Conservation (phyloP, 1,284 basidiomycete species). For the Vanrija sp. region DNA sequence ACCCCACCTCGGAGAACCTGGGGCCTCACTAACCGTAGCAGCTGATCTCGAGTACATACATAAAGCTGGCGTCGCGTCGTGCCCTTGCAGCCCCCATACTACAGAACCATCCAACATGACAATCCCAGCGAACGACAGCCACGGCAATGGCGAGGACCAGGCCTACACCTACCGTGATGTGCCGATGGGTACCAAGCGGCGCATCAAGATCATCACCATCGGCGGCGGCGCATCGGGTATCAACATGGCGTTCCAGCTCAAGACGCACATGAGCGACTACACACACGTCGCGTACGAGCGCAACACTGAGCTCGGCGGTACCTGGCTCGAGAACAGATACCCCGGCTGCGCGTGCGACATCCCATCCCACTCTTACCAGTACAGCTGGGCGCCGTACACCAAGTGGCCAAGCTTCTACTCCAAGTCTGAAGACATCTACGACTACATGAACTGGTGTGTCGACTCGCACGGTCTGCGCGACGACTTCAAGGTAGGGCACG, state of each 20-base stretch:
- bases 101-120: too few relatives aligned
- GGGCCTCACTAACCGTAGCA: too few relatives aligned
- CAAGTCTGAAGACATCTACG: constrained; percentile 24
- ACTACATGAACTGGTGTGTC: constrained; percentile 26
- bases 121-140: neutral
- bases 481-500: constrained; percentile 28
- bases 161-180: constrained; percentile 6
- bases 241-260: constrained; percentile 12
- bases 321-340: constrained; percentile 13
- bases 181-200: constrained; percentile 6
- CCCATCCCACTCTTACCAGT: constrained; percentile 31
- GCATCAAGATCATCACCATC: constrained; percentile 8
- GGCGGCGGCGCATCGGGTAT: constrained; percentile 14
- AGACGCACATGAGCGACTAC: constrained; percentile 9
- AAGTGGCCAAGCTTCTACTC: constrained; percentile 30
- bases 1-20: too few relatives aligned
- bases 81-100: too few relatives aligned
- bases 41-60: too few relatives aligned
- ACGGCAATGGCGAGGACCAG: constrained; percentile 11
- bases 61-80: too few relatives aligned
- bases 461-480: constrained; percentile 22
- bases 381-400: constrained; percentile 24
- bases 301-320: constrained; percentile 10
- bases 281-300: constrained; percentile 10
- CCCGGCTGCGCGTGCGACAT: constrained; percentile 36